Base-by-base conservation (phyloP, 2,329 filamentous ascomycete genomes). In the Colletotrichum sojae region DNA sequence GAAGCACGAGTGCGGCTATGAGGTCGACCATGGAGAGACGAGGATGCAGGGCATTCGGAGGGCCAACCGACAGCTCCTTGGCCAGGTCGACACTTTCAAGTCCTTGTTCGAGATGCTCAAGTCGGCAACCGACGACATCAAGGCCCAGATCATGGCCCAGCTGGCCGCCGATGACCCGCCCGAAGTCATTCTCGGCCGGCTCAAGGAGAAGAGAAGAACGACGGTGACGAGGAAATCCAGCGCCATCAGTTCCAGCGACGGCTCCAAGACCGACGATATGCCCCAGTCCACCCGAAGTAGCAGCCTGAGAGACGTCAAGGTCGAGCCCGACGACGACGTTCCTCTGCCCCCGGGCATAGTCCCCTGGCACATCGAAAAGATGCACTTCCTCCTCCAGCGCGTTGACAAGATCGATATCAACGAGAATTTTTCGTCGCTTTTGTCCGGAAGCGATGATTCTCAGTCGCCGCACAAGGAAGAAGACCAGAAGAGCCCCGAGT, bases 11-110 rank as follows among this genome's bases (percentile, higher is more conserved):
- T 68, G 65, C 39, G 15, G 53, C 16, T 68, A 68, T 27, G 65
- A 68, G 6, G 65, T 55, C 8, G 65, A 68, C 6, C 48, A 63
- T 45, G 65, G 65, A 18, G 65, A 68, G 46, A 68, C 65, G 4
- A 40, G 65, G 39, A 68, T 68, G 65, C 65, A 68, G 60, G 65
- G 65, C 9, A 68, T 68, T 4, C 65, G 65, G 2, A 52, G 62
- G 18, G 59, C 53, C 4, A 68, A 68, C 20, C 59, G 65, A 12
- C 65, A 68, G 20, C 16, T 68, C 8, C 13, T 20, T 1, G 53
- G 60, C 0, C 51, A 68, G 40, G 39, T 68, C 0, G 58, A 63
- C 25, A 58, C 53, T 1, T 55, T 68, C 2, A 68, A 54, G 16
- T 49, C 65, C n/a, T 36, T 68, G 6, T 53, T 68, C n/a, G 53